Conservation (phyloP, 2,329 filamentous ascomycete genomes). For the Waltergamsia citrina region DNA sequence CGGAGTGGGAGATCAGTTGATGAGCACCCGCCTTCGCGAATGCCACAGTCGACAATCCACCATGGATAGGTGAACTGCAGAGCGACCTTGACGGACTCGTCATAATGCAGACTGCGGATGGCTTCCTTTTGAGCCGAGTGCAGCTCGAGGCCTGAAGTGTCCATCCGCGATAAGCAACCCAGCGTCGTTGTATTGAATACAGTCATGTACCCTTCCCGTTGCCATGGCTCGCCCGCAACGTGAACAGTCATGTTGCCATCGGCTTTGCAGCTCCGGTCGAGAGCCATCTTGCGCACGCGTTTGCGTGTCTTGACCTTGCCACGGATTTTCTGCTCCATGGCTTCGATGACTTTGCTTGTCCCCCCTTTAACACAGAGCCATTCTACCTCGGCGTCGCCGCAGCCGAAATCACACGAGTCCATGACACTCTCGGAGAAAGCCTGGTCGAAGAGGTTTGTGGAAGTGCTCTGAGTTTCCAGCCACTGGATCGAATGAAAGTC, state of each 20-base stretch:
- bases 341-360: slow-evolving; percentile 13
- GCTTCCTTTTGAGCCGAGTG: slow-evolving; percentile 14
- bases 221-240: slow-evolving; percentile 1
- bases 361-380: slow-evolving; percentile 23
- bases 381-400: slow-evolving; percentile 5
- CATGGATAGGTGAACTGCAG: slow-evolving; percentile 22
- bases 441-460: slow-evolving; percentile 21
- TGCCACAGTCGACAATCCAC: slow-evolving; percentile 16
- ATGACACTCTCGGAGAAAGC: slow-evolving; percentile 23
- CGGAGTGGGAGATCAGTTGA: slow-evolving; percentile 20
- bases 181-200: slow-evolving; percentile 22
- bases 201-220: slow-evolving; percentile 11
- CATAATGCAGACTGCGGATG: slow-evolving; percentile 20
- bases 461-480: slow-evolving; percentile 12
- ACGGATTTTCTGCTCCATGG: slow-evolving; percentile 14
- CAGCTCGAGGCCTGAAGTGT: slow-evolving; percentile 13
- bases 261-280: slow-evolving; percentile 1
- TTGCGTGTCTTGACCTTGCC: slow-evolving; percentile 5
- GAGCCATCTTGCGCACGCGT: slow-evolving; percentile 2
- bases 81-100: slow-evolving; percentile 19
- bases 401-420: slow-evolving; percentile 20
- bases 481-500: slow-evolving; percentile 11
- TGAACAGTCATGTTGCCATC: slow-evolving; percentile 5
- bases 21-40: slow-evolving; percentile 17
- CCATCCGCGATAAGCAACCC: slow-evolving; percentile 16